phyloP scores from a whole-genome alignment of 495 filamentous ascomycete genomes.

The Aspergillus sclerotiicarbonarius region DNA sequence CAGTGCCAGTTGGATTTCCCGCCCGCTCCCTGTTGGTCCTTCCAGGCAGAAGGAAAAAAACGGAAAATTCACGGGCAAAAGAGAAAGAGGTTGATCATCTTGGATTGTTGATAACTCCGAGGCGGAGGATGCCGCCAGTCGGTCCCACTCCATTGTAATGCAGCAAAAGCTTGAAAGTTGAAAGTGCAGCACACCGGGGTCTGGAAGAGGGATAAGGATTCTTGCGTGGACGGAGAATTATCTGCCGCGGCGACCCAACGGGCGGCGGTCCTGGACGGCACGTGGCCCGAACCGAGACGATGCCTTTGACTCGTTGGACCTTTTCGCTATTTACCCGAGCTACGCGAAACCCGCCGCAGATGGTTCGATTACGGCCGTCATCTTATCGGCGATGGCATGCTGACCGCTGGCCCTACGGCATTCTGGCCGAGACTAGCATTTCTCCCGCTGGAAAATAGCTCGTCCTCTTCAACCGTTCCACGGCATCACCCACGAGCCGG shows the following conservation, averaged over 20 bases:
- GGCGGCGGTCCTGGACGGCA: background rate
- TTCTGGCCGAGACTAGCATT: background rate
- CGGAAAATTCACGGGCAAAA: no score
- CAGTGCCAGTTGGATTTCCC: background rate
- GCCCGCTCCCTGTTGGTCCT: background rate
- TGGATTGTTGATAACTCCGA: background rate
- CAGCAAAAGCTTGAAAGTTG: background rate
- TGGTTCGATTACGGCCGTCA: background rate
- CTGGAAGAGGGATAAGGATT: background rate
- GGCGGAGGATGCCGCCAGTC: background rate
- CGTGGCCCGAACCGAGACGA: background rate
- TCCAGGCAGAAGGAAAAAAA: no score
- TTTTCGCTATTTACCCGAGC: constrained; percentile 6
- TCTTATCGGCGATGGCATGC: background rate
- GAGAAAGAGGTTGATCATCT: no score
- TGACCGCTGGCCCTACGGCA: background rate
- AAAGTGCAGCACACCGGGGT: background rate
- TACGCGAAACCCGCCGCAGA: background rate
- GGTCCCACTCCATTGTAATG: background rate
- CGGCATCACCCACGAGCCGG: background rate
- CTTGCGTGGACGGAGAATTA: background rate
- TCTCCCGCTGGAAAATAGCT: background rate
- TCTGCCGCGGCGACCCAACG: background rate
- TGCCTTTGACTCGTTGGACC: background rate
- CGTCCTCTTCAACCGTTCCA: background rate